Percentiles rank a stretch among this genome's conserved stretches.
Evolutionary conservation across 352 stramenopile genomes (phyloP).

Genomic region (Pythium apleroticum): DNA sequence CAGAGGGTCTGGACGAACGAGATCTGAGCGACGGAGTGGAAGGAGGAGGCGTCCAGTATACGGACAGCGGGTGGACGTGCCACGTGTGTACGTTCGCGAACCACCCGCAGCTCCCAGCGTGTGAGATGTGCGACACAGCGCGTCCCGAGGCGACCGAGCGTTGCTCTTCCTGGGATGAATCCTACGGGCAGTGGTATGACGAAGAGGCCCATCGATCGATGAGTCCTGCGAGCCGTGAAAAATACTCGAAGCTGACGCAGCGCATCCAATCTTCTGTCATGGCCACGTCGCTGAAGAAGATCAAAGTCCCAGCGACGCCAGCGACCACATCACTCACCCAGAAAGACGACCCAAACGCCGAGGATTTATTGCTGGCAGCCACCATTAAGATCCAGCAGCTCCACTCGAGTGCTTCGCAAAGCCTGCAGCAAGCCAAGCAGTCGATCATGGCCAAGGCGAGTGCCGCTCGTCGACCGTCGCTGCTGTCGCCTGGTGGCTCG

Average conservation of each 20-base stretch:
- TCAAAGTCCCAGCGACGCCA: conserved; percentile 45
- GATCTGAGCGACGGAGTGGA: background rate
- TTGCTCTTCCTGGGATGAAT: conserved; percentile 7
- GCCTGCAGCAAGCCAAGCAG: conserved; percentile 34
- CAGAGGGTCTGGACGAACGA: background rate
- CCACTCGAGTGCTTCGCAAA: conserved; percentile 36
- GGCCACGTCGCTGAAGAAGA: conserved; percentile 41
- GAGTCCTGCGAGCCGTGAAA: conserved; percentile 7
- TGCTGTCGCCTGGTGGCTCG: background rate
- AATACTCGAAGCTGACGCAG: conserved; percentile 33
- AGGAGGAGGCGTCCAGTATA: background rate
- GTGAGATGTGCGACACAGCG: conserved; percentile 69
- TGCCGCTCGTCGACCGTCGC: conserved; percentile 6
- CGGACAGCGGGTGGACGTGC: conserved; percentile 46
- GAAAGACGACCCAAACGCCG: conserved; percentile 57
- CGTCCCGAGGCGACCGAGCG: conserved; percentile 16
- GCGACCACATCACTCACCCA: conserved; percentile 49
- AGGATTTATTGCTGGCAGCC: conserved; percentile 60
- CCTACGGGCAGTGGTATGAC: conserved; percentile 23
- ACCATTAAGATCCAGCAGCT: conserved; percentile 54
- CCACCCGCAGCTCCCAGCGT: conserved; percentile 61
- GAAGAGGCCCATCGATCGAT: conserved; percentile 8
- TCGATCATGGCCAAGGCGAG: conserved; percentile 34
- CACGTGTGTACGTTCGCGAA: conserved; percentile 82
- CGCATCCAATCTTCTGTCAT: conserved; percentile 32